Base-by-base conservation (phyloP, 805 yeast genomes). In the Monosporozyma servazzii region DNA sequence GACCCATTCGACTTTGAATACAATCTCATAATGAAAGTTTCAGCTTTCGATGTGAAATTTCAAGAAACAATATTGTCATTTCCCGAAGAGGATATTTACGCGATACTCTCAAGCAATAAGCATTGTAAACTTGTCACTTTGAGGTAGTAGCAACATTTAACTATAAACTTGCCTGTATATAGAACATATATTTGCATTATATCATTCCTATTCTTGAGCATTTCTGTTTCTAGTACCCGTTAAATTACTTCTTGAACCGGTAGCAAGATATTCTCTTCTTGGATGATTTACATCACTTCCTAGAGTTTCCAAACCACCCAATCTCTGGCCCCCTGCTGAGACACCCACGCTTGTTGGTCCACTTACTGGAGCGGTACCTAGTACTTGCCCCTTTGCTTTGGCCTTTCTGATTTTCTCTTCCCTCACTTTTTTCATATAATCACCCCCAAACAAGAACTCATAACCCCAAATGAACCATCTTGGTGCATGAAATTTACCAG, bases 401-500 rank as follows among this genome's bases (percentile, higher is more conserved):
- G 31, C 17, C 18, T 20, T n/a, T 25, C 7, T 29, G 25, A 15
- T 17, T 13, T 23, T 23, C 10, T 13, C 37, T n/a, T 44, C 27
- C 5, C 23, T 37, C 11, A 15, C 13, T 21, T 45, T 49, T 21
- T 27, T 20, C 13, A 31, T 20, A 20, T 39, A 41, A 20, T 40
- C 30, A 25, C 48, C 54, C n/a, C 53, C 54, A 44, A 51, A 48
- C 11, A 53, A 17, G 11, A 27, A 29, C 23, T 52, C 50, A 30
- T 47, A 53, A 8, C 27, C 5, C 17, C n/a, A 48, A 3, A 48
- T 21, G 29, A 57, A 58, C 58, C 58, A 58, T 30, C 51, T 21
- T 23, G 67, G 65, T 5, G 64, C 59, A n/a, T 57, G 54, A 36
- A 63, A 58, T 18, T 58, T 52, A 13, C 67, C 67, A 36, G 49